A percentile compares a stretch with the other conserved stretches of the same genome.
phyloP scores from a whole-genome alignment of 225 moss, liverwort and hornwort species.

The Climacium dendroides region DNA sequence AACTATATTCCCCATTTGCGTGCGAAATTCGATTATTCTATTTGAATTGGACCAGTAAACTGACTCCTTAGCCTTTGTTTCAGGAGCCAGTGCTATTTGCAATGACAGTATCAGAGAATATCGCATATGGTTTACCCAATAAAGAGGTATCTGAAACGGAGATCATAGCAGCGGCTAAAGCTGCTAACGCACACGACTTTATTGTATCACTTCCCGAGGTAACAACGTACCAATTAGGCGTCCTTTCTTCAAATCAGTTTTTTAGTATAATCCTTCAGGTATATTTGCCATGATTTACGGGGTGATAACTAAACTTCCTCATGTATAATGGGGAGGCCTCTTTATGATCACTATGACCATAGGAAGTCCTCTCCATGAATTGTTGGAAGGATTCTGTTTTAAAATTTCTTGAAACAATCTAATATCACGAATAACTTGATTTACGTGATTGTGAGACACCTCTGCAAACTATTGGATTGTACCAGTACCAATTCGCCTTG shows the following conservation, averaged over 20 bases:
- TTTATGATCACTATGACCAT: neutral
- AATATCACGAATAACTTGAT: neutral
- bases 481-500: neutral
- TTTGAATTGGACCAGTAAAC: neutral
- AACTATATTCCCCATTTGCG: neutral
- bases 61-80: neutral
- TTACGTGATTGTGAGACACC: neutral
- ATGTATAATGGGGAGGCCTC: neutral
- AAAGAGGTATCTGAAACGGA: slow-evolving; percentile 52
- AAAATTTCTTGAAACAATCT: neutral
- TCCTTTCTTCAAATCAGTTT: neutral
- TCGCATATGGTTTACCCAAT: slow-evolving; percentile 90
- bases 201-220: slow-evolving; percentile 77
- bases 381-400: neutral
- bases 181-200: slow-evolving; percentile 98
- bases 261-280: neutral
- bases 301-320: too few relatives aligned
- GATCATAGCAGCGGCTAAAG: slow-evolving; percentile 76
- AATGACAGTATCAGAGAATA: slow-evolving; percentile 94
- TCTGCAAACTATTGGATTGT: neutral
- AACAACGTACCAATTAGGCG: neutral
- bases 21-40: neutral
- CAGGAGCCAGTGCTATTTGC: slow-evolving; percentile 98
- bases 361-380: neutral
- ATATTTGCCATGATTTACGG: neutral